phyloP scores from a whole-genome alignment of 257 asterid species.

The Petunia secreta region DNA sequence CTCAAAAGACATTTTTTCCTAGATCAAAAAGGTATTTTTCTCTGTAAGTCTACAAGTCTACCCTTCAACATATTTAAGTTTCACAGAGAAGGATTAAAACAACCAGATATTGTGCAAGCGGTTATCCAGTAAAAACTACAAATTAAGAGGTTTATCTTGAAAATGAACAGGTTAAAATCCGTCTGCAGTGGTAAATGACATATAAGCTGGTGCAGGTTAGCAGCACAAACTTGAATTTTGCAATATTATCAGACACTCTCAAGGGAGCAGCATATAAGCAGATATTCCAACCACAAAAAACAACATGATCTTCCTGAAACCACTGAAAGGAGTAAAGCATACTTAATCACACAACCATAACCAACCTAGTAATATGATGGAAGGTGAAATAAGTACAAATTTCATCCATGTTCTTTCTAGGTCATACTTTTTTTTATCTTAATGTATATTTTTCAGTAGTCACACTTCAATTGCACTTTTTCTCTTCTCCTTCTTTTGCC shows the following conservation, averaged over 20 bases:
- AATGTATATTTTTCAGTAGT: background rate
- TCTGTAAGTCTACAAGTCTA: background rate
- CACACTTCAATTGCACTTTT: too few species aligned
- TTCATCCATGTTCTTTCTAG: too few species aligned
- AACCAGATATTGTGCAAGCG: background rate
- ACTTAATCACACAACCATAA: too few species aligned
- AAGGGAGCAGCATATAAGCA: background rate
- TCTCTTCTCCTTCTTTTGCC: too few species aligned
- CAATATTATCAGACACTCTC: background rate
- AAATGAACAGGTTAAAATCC: background rate
- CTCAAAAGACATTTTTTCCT: too few species aligned
- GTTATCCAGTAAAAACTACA: background rate
- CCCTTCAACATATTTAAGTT: background rate
- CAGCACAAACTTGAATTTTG: background rate
- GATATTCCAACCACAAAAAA: background rate
- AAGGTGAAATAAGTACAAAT: too few species aligned
- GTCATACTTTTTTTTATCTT: too few species aligned
- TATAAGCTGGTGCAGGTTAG: background rate
- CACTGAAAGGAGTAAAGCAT: too few species aligned
- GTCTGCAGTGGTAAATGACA: background rate
- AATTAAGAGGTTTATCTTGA: background rate
- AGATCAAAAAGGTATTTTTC: background rate
- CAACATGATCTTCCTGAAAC: background rate
- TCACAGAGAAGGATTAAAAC: conserved; percentile 1
- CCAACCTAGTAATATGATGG: too few species aligned